Percentiles rank a stretch among this genome's conserved stretches.
phyloP scores from a whole-genome alignment of 1,139 yeast genomes.

The Magnusiomyces suaveolens region DNA sequence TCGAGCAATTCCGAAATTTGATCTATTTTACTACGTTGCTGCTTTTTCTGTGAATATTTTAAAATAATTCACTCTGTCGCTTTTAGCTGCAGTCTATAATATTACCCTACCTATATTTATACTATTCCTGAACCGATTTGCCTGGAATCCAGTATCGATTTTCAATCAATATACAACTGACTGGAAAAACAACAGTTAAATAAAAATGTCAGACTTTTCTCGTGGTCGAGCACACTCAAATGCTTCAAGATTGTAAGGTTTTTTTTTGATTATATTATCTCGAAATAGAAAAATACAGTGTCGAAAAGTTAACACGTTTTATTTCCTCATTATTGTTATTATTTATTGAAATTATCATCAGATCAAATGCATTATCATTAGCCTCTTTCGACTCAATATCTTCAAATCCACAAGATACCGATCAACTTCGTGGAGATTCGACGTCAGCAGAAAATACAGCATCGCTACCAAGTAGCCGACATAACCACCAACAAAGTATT shows the following conservation, averaged over 20 bases:
- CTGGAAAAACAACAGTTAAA: too few relatives aligned
- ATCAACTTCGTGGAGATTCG: neutral
- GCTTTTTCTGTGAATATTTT: too few relatives aligned
- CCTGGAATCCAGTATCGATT: neutral
- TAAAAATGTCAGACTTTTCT: neutral
- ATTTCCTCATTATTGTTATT: too few relatives aligned
- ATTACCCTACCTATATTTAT: too few relatives aligned
- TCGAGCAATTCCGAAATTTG: too few relatives aligned
- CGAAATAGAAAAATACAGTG: too few relatives aligned
- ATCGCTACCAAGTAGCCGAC: neutral
- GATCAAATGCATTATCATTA: conserved; percentile 4
- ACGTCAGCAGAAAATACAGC: neutral
- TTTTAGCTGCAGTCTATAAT: too few relatives aligned
- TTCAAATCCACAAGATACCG: neutral
- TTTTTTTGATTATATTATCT: neutral
- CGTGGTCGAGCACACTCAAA: conserved; percentile 3
- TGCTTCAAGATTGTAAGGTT: neutral
- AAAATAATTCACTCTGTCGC: too few relatives aligned
- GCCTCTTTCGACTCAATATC: conserved; percentile 2
- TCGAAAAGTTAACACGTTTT: too few relatives aligned
- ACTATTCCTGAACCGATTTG: neutral
- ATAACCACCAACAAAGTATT: neutral
- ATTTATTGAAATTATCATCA: neutral
- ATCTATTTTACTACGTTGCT: too few relatives aligned
- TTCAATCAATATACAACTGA: neutral